Evolutionary conservation across 768 basidiomycete genomes (phyloP), one percentile per base, ranked within the genome.

Genomic region (Lactarius evosmus): DNA sequence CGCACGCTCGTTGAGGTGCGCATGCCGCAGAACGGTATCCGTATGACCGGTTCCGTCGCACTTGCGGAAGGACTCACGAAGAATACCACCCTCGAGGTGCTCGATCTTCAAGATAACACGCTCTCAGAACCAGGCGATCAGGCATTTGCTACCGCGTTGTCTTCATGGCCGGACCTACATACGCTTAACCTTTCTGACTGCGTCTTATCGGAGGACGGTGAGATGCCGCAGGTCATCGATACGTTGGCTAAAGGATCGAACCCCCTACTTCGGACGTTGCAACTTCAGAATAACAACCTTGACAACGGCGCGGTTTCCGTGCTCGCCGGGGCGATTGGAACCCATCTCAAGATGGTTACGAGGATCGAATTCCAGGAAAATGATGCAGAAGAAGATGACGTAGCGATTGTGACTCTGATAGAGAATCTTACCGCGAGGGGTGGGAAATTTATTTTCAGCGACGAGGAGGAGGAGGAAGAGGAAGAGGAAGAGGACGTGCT

Each of bases 1-100:
- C 86, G 84, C 7, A 85, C 85, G 7, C 82, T 99, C 34, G 79
- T 79, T 58, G 93, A 97, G 68, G 88, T 98, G 33, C 83, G 91
- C 62, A 88, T 98, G 87, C 91, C 92, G n/a, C 95, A 98, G 79
- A 98, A 99, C 71, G 97, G 96, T 5, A 98, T 99, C 70, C 82
- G 94, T 67, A 92, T 92, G 87, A 88, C 88, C 62, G 97, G 97
- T 4, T 89, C 96, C 71, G 82, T 82, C 9, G 83, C 85, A 12
- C 83, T 99, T 27, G 91, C 92, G 6, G 72, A 75, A 27, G 96
- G 95, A 4, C 75, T 99, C 34, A 74, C 85, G 14, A 79, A 86
- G 61, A 89, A 88, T 73, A 76, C 80, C 3, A 76, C 79, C 46
- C 78, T 99, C 57, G 79, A 85, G 70, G 77, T 86, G 67, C 82